Percentiles rank a stretch among this genome's conserved stretches.
phyloP scores from a whole-genome alignment of 305 asterid species.

The Striga hermonthica region DNA sequence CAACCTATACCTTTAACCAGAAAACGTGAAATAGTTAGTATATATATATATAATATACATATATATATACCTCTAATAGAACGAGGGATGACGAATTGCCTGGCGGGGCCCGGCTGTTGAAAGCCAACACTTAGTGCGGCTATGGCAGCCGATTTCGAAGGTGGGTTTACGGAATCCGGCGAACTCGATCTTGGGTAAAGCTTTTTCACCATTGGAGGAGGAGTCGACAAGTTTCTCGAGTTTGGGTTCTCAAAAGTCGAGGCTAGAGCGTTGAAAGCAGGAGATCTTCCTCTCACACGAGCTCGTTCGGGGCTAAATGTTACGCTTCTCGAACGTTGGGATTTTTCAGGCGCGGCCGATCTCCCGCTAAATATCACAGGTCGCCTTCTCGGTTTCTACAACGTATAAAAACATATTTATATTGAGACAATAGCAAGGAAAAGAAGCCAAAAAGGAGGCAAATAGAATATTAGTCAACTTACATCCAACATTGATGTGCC shows the following conservation, averaged over 20 bases:
- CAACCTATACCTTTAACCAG: no score
- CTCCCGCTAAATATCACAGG: constrained; percentile 63
- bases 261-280: constrained; percentile 96
- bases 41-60: no score
- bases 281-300: constrained; percentile 96
- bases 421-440: constrained; percentile 1
- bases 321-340: constrained; percentile 93
- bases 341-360: constrained; percentile 67
- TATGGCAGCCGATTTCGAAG: constrained; percentile 76
- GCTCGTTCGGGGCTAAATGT: constrained; percentile 77
- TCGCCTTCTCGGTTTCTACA: constrained; percentile 86
- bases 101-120: constrained; percentile 53
- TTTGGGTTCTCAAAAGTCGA: constrained; percentile 75
- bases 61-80: constrained; percentile 62
- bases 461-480: constrained; percentile 34
- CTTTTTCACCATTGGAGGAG: constrained; percentile 86
- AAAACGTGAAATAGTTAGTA: no score
- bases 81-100: constrained; percentile 58
- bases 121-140: constrained; percentile 62
- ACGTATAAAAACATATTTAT: constrained; percentile 10
- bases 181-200: constrained; percentile 66
- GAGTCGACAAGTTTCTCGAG: constrained; percentile 87
- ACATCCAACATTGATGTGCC: constrained; percentile 62
- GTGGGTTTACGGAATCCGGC: constrained; percentile 47
- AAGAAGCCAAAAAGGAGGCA: constrained; percentile 7